Conservation (phyloP, 441 rosid species). For the Syzygium syzygioides region DNA sequence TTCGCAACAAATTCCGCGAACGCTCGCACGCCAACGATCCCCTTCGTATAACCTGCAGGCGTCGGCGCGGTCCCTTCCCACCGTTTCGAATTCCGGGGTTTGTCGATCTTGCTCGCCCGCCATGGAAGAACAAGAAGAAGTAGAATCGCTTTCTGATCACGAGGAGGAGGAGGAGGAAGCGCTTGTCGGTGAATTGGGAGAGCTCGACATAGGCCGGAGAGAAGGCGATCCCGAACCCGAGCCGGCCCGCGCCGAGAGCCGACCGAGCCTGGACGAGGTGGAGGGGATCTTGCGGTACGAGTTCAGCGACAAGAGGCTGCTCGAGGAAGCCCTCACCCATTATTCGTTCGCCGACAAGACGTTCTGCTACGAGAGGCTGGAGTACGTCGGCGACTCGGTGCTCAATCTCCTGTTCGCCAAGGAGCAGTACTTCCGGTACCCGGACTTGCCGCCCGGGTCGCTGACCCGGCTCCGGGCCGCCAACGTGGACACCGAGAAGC, state of each 20-base stretch:
- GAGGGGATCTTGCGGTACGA: conserved; percentile 40
- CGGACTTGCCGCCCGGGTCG: conserved; percentile 32
- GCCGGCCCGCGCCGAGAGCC: rapidly evolving
- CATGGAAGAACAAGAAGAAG: background rate
- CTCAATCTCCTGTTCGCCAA: conserved; percentile 26
- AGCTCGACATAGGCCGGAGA: rapidly evolving
- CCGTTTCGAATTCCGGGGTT: background rate
- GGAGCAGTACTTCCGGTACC: conserved; percentile 28
- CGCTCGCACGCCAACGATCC: background rate
- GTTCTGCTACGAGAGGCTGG: conserved; percentile 43
- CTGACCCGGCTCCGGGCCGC: conserved; percentile 61
- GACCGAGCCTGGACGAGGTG: conserved; percentile 23
- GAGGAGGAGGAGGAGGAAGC: background rate
- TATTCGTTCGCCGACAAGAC: conserved; percentile 10
- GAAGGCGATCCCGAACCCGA: background rate
- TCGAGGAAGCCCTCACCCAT: conserved; percentile 54
- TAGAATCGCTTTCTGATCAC: rapidly evolving
- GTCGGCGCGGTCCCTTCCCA: background rate
- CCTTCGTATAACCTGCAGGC: background rate
- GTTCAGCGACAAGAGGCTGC: conserved; percentile 29
- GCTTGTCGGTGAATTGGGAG: rapidly evolving
- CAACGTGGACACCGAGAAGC: conserved; percentile 59
- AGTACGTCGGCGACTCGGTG: conserved; percentile 47
- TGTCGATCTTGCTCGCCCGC: background rate
- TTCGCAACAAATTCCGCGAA: background rate